Evolutionary conservation across 192 early-diverging fungal genomes (phyloP).

Genomic region (Spinellus fusiger): DNA sequence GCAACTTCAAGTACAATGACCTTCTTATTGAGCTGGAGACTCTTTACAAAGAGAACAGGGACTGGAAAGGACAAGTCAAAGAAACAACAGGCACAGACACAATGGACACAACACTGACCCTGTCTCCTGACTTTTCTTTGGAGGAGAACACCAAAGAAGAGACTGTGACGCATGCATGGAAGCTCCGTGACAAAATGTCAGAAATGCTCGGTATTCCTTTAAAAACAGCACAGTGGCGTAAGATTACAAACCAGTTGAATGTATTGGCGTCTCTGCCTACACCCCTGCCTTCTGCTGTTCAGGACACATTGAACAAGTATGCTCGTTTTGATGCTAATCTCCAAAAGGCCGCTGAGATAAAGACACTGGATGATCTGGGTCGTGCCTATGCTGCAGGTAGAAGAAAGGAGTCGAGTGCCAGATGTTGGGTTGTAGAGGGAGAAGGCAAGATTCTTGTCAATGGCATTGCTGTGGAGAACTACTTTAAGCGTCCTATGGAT

Average conservation of each 20-base stretch:
- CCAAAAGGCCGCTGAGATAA: conserved; percentile 29
- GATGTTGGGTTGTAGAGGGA: conserved; percentile 67
- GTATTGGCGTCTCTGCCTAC: conserved; percentile 33
- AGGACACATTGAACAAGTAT: conserved; percentile 24
- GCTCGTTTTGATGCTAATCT: conserved; percentile 30
- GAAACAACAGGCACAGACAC: not conserved
- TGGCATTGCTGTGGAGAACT: conserved; percentile 61
- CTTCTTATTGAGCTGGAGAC: conserved; percentile 63
- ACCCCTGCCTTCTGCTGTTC: conserved; percentile 30
- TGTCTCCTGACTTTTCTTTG: no score
- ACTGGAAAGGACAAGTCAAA: conserved; percentile 11
- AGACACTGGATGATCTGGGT: conserved; percentile 61
- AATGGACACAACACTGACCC: no score
- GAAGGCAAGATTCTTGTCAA: conserved; percentile 73
- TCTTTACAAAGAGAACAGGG: conserved; percentile 36
- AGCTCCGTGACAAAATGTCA: conserved; percentile 35
- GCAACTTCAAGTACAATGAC: conserved; percentile 73
- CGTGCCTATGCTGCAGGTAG: conserved; percentile 69
- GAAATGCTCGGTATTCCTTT: conserved; percentile 40
- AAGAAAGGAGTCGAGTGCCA: conserved; percentile 76
- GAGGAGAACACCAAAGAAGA: no score
- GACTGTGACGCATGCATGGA: conserved; percentile 20
- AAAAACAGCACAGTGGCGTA: conserved; percentile 48
- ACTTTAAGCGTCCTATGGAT: conserved; percentile 67
- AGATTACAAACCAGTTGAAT: conserved; percentile 43